phyloP scores from a whole-genome alignment of 805 yeast species.

The Lipomyces oligophaga region DNA sequence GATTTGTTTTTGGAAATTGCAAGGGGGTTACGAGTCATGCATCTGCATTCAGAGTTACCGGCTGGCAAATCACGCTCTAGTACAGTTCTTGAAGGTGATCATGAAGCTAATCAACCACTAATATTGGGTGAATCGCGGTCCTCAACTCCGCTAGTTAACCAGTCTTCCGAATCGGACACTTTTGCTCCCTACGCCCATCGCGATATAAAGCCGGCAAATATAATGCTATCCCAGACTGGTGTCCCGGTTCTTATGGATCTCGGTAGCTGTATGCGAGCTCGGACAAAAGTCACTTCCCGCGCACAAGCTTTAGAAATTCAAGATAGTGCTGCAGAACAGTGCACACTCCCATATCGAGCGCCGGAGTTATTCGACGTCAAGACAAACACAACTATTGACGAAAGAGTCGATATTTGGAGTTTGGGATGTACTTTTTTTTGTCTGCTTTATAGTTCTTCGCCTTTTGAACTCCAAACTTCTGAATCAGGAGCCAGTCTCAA shows the following conservation, averaged over 20 bases:
- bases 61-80: constrained; percentile 1
- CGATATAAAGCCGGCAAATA: constrained; percentile 85
- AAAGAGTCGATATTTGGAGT: constrained; percentile 85
- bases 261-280: constrained; percentile 72
- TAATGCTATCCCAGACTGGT: constrained; percentile 72
- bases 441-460: constrained; percentile 72
- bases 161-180: background rate
- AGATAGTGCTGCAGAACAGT: constrained; percentile 78
- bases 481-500: constrained; percentile 78
- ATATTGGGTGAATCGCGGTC: constrained; percentile 39
- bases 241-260: constrained; percentile 77
- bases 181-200: constrained; percentile 60
- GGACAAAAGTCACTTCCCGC: constrained; percentile 51
- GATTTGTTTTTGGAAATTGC: constrained; percentile 63
- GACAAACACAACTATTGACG: constrained; percentile 61
- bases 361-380: constrained; percentile 83
- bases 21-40: constrained; percentile 73
- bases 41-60: constrained; percentile 46
- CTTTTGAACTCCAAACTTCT: constrained; percentile 79
- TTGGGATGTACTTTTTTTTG: constrained; percentile 81
- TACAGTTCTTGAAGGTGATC: constrained; percentile 25
- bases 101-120: constrained; percentile 39
- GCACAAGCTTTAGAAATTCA: constrained; percentile 72
- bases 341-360: constrained; percentile 82
- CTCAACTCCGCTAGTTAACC: background rate